Evolutionary conservation across 2,329 filamentous ascomycete species (phyloP).

Genomic region (Elsinoe australis): DNA sequence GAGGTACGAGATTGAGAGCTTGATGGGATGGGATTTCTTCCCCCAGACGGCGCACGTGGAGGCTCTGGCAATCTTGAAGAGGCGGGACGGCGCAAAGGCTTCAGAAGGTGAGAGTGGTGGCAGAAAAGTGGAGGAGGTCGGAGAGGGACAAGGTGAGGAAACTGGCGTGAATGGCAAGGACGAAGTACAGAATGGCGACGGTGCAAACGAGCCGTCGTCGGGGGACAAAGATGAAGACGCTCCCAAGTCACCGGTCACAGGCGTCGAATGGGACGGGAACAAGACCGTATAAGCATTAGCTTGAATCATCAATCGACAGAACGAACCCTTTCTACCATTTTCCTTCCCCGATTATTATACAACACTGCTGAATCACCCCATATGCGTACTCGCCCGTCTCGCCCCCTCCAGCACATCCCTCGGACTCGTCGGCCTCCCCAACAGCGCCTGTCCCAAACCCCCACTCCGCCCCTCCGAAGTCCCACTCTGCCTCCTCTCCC

Average conservation of each 20-base stretch:
- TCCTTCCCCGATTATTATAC: too few relatives aligned
- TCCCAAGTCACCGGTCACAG: conserved; percentile 7
- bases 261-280: conserved; percentile 9
- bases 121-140: background rate
- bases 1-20: conserved; percentile 76
- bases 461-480: background rate
- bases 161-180: background rate
- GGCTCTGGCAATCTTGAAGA: conserved; percentile 52
- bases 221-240: background rate
- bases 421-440: conserved; percentile 5
- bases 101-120: background rate
- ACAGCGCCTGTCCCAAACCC: background rate
- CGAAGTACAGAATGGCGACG: background rate
- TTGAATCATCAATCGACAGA: too few relatives aligned
- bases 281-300: conserved; percentile 3
- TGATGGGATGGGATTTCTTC: conserved; percentile 95
- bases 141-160: background rate
- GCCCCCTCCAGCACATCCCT: conserved; percentile 1
- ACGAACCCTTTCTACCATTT: background rate
- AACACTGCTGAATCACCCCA: background rate
- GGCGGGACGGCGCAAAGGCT: conserved; percentile 28
- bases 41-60: conserved; percentile 71
- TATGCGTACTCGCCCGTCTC: conserved; percentile 1
- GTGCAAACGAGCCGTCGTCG: too few relatives aligned
- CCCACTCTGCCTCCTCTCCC: background rate